Conservation (phyloP, 257 asterid species). For the Lantana camara region DNA sequence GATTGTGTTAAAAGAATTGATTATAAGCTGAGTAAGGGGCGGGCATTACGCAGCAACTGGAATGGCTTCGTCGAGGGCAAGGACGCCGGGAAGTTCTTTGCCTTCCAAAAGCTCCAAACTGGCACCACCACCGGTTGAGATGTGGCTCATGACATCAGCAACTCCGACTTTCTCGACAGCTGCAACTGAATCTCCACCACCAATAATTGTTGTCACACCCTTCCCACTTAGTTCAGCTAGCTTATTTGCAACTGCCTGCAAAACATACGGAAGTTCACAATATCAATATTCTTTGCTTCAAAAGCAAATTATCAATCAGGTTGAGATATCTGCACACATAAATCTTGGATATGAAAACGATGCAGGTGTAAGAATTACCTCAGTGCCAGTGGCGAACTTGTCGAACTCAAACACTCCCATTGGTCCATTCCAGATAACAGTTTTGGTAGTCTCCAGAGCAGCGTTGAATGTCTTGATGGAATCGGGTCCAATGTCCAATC, state of each 20-base stretch:
- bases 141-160: constrained; percentile 30
- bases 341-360: background rate
- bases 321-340: no score
- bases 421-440: constrained; percentile 31
- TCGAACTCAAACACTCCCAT: constrained; percentile 34
- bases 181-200: constrained; percentile 34
- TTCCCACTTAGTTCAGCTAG: constrained; percentile 28
- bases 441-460: constrained; percentile 25
- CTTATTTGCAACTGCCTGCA: constrained; percentile 29
- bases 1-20: background rate
- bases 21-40: background rate
- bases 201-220: constrained; percentile 30
- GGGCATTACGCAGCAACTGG: constrained; percentile 12
- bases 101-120: constrained; percentile 30
- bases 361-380: background rate
- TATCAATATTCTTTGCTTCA: background rate
- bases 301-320: no score
- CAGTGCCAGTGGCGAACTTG: constrained; percentile 28
- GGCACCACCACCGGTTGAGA: constrained; percentile 35
- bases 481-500: constrained; percentile 31
- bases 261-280: background rate
- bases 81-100: constrained; percentile 24
- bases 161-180: constrained; percentile 32
- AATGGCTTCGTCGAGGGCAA: constrained; percentile 23
- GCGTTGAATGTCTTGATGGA: constrained; percentile 24